Evolutionary conservation across 2,329 filamentous ascomycete species (phyloP).

Genomic region (Diplodia mutila): DNA sequence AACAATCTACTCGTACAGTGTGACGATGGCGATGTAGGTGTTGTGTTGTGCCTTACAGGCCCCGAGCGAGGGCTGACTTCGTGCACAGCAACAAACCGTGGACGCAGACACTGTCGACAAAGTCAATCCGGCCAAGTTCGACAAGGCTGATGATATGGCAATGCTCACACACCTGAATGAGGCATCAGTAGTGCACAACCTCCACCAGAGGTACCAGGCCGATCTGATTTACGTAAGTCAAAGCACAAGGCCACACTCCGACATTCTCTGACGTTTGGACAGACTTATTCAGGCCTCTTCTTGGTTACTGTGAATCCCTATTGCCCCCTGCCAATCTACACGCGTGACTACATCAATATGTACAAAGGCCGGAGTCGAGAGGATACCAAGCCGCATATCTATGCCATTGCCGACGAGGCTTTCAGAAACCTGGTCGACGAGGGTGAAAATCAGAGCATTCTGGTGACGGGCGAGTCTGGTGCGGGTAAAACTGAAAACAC

Average conservation of each 20-base stretch:
- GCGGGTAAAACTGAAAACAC: slow-evolving; percentile 99
- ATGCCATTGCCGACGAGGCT: slow-evolving; percentile 94
- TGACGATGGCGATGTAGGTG: slow-evolving; percentile 82
- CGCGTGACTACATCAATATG: slow-evolving; percentile 96
- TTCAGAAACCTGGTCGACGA: slow-evolving; percentile 96
- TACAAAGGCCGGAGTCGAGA: slow-evolving; percentile 90
- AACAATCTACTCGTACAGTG: slow-evolving; percentile 83
- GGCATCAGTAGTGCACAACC: slow-evolving; percentile 94
- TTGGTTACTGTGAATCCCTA: slow-evolving; percentile 97
- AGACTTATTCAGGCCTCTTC: slow-evolving; percentile 97
- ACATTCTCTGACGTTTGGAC: background rate
- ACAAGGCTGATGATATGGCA: slow-evolving; percentile 99
- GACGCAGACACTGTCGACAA: slow-evolving; percentile 90
- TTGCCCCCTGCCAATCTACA: slow-evolving; percentile 91
- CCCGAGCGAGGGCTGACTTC: background rate
- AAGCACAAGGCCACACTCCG: background rate
- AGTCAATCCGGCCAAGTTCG: slow-evolving; percentile 98
- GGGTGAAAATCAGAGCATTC: slow-evolving; percentile 92
- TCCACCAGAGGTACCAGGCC: slow-evolving; percentile 91
- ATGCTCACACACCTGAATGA: slow-evolving; percentile 98
- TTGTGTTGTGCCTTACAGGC: slow-evolving; percentile 38
- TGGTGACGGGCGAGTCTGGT: slow-evolving; percentile 97
- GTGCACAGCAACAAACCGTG: slow-evolving; percentile 76
- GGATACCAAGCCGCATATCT: slow-evolving; percentile 96
- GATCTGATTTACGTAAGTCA: slow-evolving; percentile 82